Conservation (phyloP, 2,329 filamentous ascomycete genomes). For the Ilyonectria mors-panacis region DNA sequence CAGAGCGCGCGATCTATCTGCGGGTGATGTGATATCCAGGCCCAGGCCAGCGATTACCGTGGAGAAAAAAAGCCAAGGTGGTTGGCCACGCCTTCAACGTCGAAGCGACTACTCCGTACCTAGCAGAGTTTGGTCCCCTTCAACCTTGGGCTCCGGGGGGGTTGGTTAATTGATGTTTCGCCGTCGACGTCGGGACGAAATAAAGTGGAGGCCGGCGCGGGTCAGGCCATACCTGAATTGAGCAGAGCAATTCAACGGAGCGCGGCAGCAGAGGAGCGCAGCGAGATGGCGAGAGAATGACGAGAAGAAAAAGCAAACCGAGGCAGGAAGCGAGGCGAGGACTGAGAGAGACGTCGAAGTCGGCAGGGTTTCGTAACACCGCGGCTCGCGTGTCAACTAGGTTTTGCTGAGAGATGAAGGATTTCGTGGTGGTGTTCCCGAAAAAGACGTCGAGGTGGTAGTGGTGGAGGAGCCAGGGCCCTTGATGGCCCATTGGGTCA, state of each 20-base stretch:
- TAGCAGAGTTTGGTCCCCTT: slow-evolving; percentile 1
- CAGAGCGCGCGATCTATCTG: slow-evolving; percentile 5
- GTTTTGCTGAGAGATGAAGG: slow-evolving; percentile 4
- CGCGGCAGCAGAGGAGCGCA: neutral
- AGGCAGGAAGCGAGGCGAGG: neutral
- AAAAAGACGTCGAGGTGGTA: neutral
- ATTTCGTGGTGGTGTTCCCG: neutral
- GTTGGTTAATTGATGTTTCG: slow-evolving; percentile 1
- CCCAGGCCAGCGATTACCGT: neutral
- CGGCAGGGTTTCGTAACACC: slow-evolving; percentile 1
- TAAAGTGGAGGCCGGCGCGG: slow-evolving; percentile 28
- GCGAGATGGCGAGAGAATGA: slow-evolving; percentile 8
- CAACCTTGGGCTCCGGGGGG: slow-evolving; percentile 17
- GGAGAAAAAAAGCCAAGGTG: slow-evolving; percentile 5
- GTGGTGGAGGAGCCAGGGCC: neutral
- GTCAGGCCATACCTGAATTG: slow-evolving; percentile 30
- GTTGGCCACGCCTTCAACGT: slow-evolving; percentile 3
- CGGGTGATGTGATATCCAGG: slow-evolving; percentile 1
- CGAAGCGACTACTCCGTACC: neutral
- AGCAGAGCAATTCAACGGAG: slow-evolving; percentile 4
- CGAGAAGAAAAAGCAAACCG: slow-evolving; percentile 15
- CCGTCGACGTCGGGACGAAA: neutral
- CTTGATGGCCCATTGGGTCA: slow-evolving; percentile 14
- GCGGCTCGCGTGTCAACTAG: neutral
- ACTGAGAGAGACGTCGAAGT: slow-evolving; percentile 4